Conservation (phyloP, 2,329 filamentous ascomycete genomes). For the Nannizziopsis barbatae region DNA sequence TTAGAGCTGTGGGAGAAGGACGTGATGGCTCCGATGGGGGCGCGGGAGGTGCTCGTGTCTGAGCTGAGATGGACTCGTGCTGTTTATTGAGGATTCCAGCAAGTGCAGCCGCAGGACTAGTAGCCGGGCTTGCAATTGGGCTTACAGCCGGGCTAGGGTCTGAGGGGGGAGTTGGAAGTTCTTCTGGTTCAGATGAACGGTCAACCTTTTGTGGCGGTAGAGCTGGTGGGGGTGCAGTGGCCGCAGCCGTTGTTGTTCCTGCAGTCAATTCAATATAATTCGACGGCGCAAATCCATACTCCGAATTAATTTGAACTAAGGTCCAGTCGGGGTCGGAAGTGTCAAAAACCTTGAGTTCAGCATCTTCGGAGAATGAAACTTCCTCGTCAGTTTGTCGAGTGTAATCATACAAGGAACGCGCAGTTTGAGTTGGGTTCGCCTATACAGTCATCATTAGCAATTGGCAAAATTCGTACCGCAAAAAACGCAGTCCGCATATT, state of each 20-base stretch:
- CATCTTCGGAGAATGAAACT: conserved; percentile 86
- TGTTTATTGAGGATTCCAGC: conserved; percentile 39
- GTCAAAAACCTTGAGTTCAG: conserved; percentile 73
- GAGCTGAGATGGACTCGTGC: conserved; percentile 25
- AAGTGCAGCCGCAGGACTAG: conserved; percentile 46
- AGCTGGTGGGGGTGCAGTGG: conserved; percentile 24
- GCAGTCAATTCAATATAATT: conserved; percentile 80
- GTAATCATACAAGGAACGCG: conserved; percentile 96
- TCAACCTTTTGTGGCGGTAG: conserved; percentile 20
- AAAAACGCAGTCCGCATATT: neutral
- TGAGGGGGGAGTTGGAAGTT: conserved; percentile 26
- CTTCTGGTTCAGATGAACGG: conserved; percentile 37
- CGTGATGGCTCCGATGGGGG: conserved; percentile 33
- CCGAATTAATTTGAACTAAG: conserved; percentile 68
- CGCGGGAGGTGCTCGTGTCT: conserved; percentile 25
- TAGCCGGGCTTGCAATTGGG: conserved; percentile 25
- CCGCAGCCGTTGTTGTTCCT: conserved; percentile 24
- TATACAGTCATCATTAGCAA: conserved; percentile 24
- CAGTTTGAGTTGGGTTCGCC: conserved; percentile 56
- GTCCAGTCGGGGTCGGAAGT: conserved; percentile 93
- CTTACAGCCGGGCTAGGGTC: conserved; percentile 36
- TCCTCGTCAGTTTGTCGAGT: conserved; percentile 95
- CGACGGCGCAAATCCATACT: conserved; percentile 87
- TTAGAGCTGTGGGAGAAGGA: conserved; percentile 41
- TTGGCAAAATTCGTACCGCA: neutral